phyloP scores from a whole-genome alignment of 495 filamentous ascomycete genomes.

The Barbatosphaeria neglecta region DNA sequence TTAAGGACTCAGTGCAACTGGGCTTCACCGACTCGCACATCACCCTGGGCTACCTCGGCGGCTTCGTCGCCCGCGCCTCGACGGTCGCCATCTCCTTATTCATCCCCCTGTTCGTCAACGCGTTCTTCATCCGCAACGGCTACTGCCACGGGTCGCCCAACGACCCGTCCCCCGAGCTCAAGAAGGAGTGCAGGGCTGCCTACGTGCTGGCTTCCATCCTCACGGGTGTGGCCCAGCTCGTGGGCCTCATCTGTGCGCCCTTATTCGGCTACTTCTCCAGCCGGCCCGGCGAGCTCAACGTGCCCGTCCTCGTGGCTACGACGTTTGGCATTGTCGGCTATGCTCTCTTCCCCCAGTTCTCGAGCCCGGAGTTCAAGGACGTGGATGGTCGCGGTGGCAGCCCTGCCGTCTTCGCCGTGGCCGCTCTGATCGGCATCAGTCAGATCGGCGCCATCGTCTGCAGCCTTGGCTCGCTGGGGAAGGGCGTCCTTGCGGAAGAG shows the following conservation, averaged over 20 bases:
- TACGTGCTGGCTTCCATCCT: constrained; percentile 77
- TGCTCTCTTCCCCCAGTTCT: constrained; percentile 52
- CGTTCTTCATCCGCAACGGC: constrained; percentile 73
- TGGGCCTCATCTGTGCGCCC: constrained; percentile 75
- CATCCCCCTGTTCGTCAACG: constrained; percentile 82
- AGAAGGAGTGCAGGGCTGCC: constrained; percentile 67
- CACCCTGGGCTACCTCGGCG: constrained; percentile 78
- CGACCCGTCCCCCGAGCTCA: constrained; percentile 54
- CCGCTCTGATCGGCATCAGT: constrained; percentile 68
- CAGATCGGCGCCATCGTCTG: constrained; percentile 96
- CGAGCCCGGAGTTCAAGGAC: constrained; percentile 57
- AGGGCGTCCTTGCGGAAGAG: constrained; percentile 67
- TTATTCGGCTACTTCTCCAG: constrained; percentile 72
- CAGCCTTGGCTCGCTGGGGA: constrained; percentile 71
- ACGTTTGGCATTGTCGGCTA: constrained; percentile 67
- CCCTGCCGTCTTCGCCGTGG: constrained; percentile 59
- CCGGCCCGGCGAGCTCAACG: constrained; percentile 47
- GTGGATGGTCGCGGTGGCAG: constrained; percentile 45
- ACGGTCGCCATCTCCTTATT: constrained; percentile 92
- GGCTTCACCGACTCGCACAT: constrained; percentile 67
- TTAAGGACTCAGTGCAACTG: constrained; percentile 57
- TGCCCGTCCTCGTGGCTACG: constrained; percentile 62
- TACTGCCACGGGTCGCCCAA: constrained; percentile 55
- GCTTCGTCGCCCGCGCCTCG: constrained; percentile 91
- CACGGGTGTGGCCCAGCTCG: constrained; percentile 76